Conservation (phyloP, 495 filamentous ascomycete species). For the Talaromyces stipitatus region DNA sequence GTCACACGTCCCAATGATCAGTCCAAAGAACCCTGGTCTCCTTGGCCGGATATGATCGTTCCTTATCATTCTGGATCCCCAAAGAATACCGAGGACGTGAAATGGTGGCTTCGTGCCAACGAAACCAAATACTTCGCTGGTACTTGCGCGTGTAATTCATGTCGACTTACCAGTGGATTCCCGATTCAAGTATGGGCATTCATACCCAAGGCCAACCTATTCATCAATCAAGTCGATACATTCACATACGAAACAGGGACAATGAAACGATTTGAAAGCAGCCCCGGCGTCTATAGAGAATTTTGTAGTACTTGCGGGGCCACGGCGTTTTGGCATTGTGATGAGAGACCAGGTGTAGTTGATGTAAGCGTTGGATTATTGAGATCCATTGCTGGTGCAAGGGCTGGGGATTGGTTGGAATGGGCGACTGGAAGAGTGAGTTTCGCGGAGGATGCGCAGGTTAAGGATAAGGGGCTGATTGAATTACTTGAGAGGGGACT, state of each 20-base stretch:
- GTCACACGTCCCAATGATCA: slow-evolving; percentile 32
- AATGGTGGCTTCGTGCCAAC: slow-evolving; percentile 44
- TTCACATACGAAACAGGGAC: slow-evolving; percentile 40
- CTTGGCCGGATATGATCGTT: slow-evolving; percentile 46
- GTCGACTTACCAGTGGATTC: slow-evolving; percentile 54
- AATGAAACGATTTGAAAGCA: slow-evolving; percentile 47
- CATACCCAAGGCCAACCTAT: slow-evolving; percentile 46
- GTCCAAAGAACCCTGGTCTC: slow-evolving; percentile 34
- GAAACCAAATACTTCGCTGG: slow-evolving; percentile 53
- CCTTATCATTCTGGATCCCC: slow-evolving; percentile 33
- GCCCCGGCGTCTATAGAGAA: slow-evolving; percentile 46
- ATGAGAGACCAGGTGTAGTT: slow-evolving; percentile 47
- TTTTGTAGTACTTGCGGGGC: slow-evolving; percentile 61
- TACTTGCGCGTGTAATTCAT: slow-evolving; percentile 57
- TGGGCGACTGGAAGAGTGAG: slow-evolving; percentile 55
- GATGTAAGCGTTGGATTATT: slow-evolving; percentile 61
- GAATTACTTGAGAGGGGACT: slow-evolving; percentile 18
- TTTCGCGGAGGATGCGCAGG: slow-evolving; percentile 51
- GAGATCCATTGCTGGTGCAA: slow-evolving; percentile 39
- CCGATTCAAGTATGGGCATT: slow-evolving; percentile 66
- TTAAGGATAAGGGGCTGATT: slow-evolving; percentile 37
- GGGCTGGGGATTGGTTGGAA: slow-evolving; percentile 51
- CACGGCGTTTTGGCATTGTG: slow-evolving; percentile 58
- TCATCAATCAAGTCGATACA: slow-evolving; percentile 25
- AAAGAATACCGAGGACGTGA: slow-evolving; percentile 34